A percentile compares a stretch with the other conserved stretches of the same genome.
Evolutionary conservation across 169 alveolate genomes (phyloP).

Genomic region (Plasmodium sp.): DNA sequence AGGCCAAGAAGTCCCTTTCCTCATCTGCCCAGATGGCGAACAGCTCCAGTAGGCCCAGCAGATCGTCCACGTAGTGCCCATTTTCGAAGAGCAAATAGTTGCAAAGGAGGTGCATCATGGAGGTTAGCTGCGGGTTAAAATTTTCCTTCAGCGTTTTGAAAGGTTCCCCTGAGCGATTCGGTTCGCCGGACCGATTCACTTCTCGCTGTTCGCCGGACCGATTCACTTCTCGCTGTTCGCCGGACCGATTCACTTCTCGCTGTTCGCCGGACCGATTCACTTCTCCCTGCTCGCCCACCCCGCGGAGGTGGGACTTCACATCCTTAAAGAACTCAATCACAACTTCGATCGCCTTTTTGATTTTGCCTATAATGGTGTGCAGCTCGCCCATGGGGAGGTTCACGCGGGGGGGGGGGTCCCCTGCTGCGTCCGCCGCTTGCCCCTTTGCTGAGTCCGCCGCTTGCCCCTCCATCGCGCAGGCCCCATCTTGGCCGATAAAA

Average conservation of each 20-base stretch:
- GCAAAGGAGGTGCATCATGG: slow-evolving; percentile 29
- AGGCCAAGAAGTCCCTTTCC: slow-evolving; percentile 3
- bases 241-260: too few relatives aligned
- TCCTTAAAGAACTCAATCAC: slow-evolving; percentile 67
- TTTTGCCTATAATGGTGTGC: slow-evolving; percentile 31
- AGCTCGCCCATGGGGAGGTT: slow-evolving; percentile 18
- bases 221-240: too few relatives aligned
- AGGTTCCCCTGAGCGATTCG: background rate
- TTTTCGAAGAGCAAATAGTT: slow-evolving; percentile 48
- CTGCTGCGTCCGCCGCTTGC: background rate
- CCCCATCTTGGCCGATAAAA: slow-evolving; percentile 3
- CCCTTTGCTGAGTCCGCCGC: background rate
- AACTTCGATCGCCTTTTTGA: slow-evolving; percentile 35
- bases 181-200: background rate
- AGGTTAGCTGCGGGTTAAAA: slow-evolving; percentile 12
- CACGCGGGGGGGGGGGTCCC: background rate
- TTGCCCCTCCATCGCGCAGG: background rate
- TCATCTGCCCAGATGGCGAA: slow-evolving; percentile 22
- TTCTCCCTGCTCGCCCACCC: too few relatives aligned
- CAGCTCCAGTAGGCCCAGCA: slow-evolving; percentile 41
- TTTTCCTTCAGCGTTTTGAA: slow-evolving; percentile 4
- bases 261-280: too few relatives aligned
- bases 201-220: too few relatives aligned
- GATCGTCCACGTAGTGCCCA: slow-evolving; percentile 50
- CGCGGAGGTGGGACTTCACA: background rate